Percentiles rank a stretch among this genome's conserved stretches.
Conservation (phyloP, 805 yeast species). For the Yarrowia divulgata region DNA sequence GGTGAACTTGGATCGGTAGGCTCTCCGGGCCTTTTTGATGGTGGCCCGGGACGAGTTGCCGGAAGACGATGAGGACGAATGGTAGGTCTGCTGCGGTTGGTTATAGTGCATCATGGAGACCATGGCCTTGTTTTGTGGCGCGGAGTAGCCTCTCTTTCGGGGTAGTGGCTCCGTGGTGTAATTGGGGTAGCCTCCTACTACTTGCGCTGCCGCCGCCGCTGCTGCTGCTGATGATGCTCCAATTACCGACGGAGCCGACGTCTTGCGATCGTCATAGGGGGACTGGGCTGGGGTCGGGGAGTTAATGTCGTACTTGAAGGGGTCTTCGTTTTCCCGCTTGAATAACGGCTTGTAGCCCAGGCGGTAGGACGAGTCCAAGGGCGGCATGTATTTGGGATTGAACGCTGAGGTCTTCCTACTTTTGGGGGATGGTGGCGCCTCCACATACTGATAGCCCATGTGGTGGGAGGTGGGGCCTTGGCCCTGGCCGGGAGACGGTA, state of each 20-base stretch:
- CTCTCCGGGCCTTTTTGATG: conserved; percentile 30
- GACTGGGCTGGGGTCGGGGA: conserved; percentile 26
- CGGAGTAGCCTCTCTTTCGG: conserved; percentile 21
- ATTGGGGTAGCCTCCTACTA: not conserved
- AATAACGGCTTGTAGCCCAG: conserved; percentile 34
- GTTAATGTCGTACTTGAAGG: conserved; percentile 22
- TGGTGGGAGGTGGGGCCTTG: conserved; percentile 4
- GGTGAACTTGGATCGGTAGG: conserved; percentile 53
- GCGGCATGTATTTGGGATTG: conserved; percentile 38
- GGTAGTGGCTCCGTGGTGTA: conserved; percentile 30
- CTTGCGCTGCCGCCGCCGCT: too few species aligned
- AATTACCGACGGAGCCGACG: not conserved
- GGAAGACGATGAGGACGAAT: not conserved
- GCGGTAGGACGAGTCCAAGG: conserved; percentile 20
- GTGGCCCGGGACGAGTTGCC: conserved; percentile 28
- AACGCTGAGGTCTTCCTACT: not conserved
- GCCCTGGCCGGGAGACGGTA: conserved; percentile 31
- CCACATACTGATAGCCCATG: conserved; percentile 23
- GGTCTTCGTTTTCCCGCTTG: conserved; percentile 15
- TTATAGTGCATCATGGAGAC: not conserved
- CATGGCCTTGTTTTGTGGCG: conserved; percentile 19
- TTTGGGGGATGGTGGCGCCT: conserved; percentile 28
- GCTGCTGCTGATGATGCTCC: not conserved
- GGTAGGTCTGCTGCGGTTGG: not conserved
- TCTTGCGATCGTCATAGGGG: conserved; percentile 13